Evolutionary conservation across 805 yeast species (phyloP).

Genomic region (Myxozyma geophila): DNA sequence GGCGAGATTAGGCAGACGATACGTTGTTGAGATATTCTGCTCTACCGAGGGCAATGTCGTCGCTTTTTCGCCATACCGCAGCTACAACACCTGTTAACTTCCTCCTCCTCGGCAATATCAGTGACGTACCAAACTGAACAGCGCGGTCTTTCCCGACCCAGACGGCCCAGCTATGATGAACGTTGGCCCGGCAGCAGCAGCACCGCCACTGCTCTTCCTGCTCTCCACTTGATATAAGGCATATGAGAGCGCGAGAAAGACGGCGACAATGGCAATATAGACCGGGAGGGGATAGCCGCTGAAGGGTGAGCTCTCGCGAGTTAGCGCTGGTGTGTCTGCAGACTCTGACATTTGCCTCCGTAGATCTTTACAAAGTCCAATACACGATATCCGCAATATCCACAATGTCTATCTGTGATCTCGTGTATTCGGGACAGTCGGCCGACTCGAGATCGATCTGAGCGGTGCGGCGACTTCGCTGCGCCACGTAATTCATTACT

Average conservation of each 20-base stretch:
- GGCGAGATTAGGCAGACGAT: conserved; percentile 50
- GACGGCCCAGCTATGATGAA: conserved; percentile 68
- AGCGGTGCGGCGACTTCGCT: no score
- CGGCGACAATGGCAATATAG: conserved; percentile 1
- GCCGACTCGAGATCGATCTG: no score
- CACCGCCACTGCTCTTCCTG: conserved; percentile 11
- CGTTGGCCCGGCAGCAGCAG: conserved; percentile 50
- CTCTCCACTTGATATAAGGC: conserved; percentile 10
- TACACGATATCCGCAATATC: no score
- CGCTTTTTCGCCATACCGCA: conserved; percentile 36
- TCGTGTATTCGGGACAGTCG: no score
- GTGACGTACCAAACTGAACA: conserved; percentile 47
- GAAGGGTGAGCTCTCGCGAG: not conserved
- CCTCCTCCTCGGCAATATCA: not conserved
- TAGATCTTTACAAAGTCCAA: not conserved
- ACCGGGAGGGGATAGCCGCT: conserved; percentile 9
- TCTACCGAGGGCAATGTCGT: conserved; percentile 59
- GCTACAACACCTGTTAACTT: conserved; percentile 6
- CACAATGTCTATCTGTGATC: no score
- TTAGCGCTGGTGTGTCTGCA: not conserved
- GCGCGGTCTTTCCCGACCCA: conserved; percentile 67
- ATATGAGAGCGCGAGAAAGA: conserved; percentile 5
- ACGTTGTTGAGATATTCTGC: conserved; percentile 49
- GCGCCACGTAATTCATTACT: no score
- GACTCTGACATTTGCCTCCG: not conserved